phyloP scores from a whole-genome alignment of 768 basidiomycete species.

The Tylopilus vinaceipallidus region DNA sequence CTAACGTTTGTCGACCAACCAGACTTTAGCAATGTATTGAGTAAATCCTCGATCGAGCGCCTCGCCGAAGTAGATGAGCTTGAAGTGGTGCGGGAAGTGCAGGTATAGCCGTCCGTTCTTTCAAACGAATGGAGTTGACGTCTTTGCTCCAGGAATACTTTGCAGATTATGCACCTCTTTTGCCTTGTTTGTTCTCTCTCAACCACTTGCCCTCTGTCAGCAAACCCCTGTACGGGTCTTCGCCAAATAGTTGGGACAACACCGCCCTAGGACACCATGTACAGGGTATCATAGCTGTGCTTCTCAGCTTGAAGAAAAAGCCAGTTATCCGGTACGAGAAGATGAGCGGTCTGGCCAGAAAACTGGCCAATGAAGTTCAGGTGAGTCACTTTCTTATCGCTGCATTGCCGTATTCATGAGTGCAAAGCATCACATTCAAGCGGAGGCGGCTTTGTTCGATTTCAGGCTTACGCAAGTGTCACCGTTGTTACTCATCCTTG shows the following conservation, averaged over 20 bases:
- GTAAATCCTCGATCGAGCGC: conserved; percentile 86
- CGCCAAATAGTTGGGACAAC: conserved; percentile 70
- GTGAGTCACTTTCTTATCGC: conserved; percentile 36
- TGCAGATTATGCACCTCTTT: conserved; percentile 89
- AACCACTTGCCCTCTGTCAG: conserved; percentile 66
- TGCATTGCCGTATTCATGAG: conserved; percentile 6
- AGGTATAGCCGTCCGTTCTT: conserved; percentile 48
- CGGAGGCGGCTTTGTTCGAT: conserved; percentile 84
- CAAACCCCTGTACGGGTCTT: conserved; percentile 69
- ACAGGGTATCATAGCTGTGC: conserved; percentile 78
- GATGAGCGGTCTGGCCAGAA: conserved; percentile 91
- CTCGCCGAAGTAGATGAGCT: conserved; percentile 94
- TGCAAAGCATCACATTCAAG: conserved; percentile 70
- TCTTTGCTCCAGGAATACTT: conserved; percentile 79
- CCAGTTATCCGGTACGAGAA: conserved; percentile 92
- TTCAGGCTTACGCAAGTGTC: conserved; percentile 87
- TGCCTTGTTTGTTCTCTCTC: conserved; percentile 85
- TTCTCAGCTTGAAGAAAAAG: conserved; percentile 94
- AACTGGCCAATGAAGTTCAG: conserved; percentile 82
- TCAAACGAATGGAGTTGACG: neutral
- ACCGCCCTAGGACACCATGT: conserved; percentile 74
- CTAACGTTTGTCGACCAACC: conserved; percentile 14
- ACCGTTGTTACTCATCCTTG: conserved; percentile 87
- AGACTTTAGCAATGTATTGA: conserved; percentile 97
- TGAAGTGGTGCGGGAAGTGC: conserved; percentile 95